These are phyloP conservation scores for Stemphylium lycopersici DNA, from an alignment of 2,329 filamentous ascomycete genomes.

Conservation along the genomic window DNA sequence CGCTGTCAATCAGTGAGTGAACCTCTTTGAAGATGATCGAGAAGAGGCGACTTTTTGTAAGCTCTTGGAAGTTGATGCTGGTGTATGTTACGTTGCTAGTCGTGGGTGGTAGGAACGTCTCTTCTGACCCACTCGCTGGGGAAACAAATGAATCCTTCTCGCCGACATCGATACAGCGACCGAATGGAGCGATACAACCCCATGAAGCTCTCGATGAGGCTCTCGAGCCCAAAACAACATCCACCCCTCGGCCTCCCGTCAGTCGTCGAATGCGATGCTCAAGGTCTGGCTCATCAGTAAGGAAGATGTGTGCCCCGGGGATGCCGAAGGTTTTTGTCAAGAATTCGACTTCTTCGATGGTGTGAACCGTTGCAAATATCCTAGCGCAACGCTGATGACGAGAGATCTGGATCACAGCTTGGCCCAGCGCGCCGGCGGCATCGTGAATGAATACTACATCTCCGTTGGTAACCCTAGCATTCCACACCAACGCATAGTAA, in stretches of 20 bases:
- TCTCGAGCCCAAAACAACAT: conserved; percentile 44
- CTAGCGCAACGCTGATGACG: background rate
- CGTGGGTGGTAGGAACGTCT: background rate
- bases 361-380: conserved; percentile 20
- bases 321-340: conserved; percentile 18
- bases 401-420: conserved; percentile 3
- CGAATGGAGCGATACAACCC: conserved; percentile 38
- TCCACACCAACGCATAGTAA: conserved; percentile 1
- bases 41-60: conserved; percentile 2
- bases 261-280: conserved; percentile 9
- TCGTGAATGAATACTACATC: conserved; percentile 6
- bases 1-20: background rate
- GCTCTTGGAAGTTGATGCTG: conserved; percentile 9
- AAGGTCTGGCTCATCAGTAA: background rate
- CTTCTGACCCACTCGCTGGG: conserved; percentile 5
- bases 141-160: conserved; percentile 9
- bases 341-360: conserved; percentile 11
- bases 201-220: conserved; percentile 24
- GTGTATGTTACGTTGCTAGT: conserved; percentile 7
- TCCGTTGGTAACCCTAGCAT: background rate
- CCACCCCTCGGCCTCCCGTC: conserved; percentile 37
- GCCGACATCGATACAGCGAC: conserved; percentile 36
- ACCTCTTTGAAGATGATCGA: conserved; percentile 2
- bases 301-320: conserved; percentile 33
- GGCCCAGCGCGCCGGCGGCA: conserved; percentile 3